Base-by-base conservation (phyloP, 169 alveolate genomes). In the Amoebophrya sp. region DNA sequence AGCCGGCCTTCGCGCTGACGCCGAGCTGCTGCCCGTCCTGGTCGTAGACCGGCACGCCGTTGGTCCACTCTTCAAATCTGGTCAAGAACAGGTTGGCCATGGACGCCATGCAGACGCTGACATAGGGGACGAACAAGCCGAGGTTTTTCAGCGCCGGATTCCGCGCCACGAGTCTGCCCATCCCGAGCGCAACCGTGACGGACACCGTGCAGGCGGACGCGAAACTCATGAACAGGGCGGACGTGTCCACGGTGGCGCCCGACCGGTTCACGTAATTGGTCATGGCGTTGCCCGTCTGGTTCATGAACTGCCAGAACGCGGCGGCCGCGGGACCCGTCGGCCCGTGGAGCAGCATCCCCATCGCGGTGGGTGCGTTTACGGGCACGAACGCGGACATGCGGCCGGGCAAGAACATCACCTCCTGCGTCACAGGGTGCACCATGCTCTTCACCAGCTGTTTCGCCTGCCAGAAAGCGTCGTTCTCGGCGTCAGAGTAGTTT, bases 371-470 rank as follows among this genome's bases (percentile, higher is more conserved):
- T 0, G 83, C 18, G 35, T 66, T 66, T 25, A 66, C 83, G 10
- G 83, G 83, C 10, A 66, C 35, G 35, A 66, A 66, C 1, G 83
- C 83, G 10, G 83, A 18, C 83, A 66, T 66, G 29, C 83, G 7
- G 1, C 83, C 83, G 2, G 83, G 83, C 35, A 66, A 1, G 35
- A 66, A 66, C 83, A 66, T 66, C 35, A 66, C 83, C 18, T 66
- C 83, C 83, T 66, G 39, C 35, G 83, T 66, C 32, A 66, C 83
- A 7, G 83, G 83, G 83, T 66, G 83, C 38, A 66, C 83, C 83
- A 66, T 66, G 83, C 38, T 25, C 35, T 66, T 66, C 38, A 66
- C 83, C 32, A 66, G 1, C 18, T 66, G 1, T 25, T 66, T 18
- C 83, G 83, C 83, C 18, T 66, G 32, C 83, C 83, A 66, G 35